Evolutionary conservation across 2,329 filamentous ascomycete genomes (phyloP), one percentile per base, ranked within the genome.

Genomic region (Phaeosphaeria sp.): DNA sequence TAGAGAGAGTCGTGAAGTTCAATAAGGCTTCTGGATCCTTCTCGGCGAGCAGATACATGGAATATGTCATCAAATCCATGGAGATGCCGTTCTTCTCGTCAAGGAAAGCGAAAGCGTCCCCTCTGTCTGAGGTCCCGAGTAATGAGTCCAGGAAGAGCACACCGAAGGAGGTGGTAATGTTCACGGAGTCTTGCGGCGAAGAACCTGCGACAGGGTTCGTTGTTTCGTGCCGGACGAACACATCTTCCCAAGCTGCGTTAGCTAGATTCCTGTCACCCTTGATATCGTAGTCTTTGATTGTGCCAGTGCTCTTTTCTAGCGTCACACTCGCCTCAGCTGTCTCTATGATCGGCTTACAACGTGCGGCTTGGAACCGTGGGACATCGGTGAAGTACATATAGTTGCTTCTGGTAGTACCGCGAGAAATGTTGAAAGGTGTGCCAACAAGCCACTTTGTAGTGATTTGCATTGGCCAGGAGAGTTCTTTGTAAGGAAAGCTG

Each of bases 61-160:
- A 49, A 43, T 60, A 63, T n/a, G 40, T 56, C 59, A 65, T 63
- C 24, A 65, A 59, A 30, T 65, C 62, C 47, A 60, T 51, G 22
- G 62, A 62, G 0, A 72, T 49, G 1, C 71, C 68, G 3, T 53
- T 49, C 2, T 42, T n/a, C 1, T 43, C 39, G 51, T 71, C 67
- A 20, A 65, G 69, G 33, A 72, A 64, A 39, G 68, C 70, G 56
- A 64, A 74, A 0, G 59, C 65, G 27, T 66, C 61, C 59, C 67
- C 63, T 21, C 46, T 48, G 49, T 59, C 57, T 17, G 61, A 51
- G 20, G 61, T 52, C 20, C 48, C 53, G 20, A 68, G 40, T 24
- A 68, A 33, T 6, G 60, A 49, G 20, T 56, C 59, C 6, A 62
- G 15, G 42, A 65, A 68, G 1, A 65, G 40, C 1, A 68, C 42